Evolutionary conservation across 306 rosid genomes (phyloP).

Genomic region (Cotoneaster glaucophyllus): DNA sequence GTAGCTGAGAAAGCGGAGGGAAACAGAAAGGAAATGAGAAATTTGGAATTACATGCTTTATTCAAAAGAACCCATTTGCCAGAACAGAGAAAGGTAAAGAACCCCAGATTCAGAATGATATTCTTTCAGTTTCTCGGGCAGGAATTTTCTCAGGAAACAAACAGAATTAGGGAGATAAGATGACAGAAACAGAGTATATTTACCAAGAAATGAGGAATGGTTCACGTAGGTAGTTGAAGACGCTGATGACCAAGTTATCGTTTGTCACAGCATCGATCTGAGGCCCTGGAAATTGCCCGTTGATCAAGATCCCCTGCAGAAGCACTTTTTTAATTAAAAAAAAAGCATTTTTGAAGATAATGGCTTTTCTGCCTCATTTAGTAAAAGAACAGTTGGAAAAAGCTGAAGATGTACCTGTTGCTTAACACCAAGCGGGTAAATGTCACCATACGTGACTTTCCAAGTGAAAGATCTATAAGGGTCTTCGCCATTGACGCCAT

Average conservation of each 20-base stretch:
- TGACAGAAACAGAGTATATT: not conserved
- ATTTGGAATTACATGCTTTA: not conserved
- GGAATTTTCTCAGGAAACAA: slow-evolving; percentile 1
- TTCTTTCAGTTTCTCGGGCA: not conserved
- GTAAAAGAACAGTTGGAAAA: not conserved
- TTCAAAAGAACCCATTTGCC: no score
- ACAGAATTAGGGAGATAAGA: not conserved
- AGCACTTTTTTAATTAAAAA: not conserved
- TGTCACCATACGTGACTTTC: slow-evolving; percentile 87
- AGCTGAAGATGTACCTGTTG: slow-evolving; percentile 52
- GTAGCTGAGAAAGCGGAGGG: not conserved
- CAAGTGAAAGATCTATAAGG: slow-evolving; percentile 75
- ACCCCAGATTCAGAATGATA: not conserved
- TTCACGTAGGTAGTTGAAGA: slow-evolving; percentile 67
- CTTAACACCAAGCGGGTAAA: slow-evolving; percentile 86
- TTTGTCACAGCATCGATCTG: slow-evolving; percentile 94
- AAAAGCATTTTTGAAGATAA: not conserved
- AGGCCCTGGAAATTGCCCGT: slow-evolving; percentile 97
- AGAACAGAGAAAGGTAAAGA: no score
- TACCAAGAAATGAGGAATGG: slow-evolving; percentile 95
- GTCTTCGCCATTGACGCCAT: slow-evolving; percentile 60
- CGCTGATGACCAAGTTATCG: slow-evolving; percentile 78
- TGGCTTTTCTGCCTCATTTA: not conserved
- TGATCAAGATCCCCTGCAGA: slow-evolving; percentile 87
- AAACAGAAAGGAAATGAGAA: not conserved